Conservation (phyloP, 495 filamentous ascomycete genomes). For the Trichoderma gamsii region DNA sequence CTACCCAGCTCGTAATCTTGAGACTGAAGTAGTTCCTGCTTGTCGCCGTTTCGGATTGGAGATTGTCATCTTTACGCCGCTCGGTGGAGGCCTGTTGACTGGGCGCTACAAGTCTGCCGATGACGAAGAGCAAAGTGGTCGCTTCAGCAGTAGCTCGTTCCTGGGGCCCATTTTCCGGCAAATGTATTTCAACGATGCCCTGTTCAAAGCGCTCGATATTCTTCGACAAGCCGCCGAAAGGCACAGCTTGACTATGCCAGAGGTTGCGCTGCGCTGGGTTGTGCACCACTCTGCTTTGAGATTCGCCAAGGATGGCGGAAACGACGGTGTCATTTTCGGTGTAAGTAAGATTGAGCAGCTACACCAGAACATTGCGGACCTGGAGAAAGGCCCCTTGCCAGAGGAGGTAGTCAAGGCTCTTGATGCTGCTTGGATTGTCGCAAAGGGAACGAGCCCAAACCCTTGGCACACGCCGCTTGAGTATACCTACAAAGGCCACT, state of each 20-base stretch:
- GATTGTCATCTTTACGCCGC: slow-evolving; percentile 73
- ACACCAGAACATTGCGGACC: slow-evolving; percentile 45
- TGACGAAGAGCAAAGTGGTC: slow-evolving; percentile 30
- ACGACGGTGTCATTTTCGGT: slow-evolving; percentile 59
- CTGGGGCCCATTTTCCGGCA: slow-evolving; percentile 50
- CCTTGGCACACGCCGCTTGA: slow-evolving; percentile 70
- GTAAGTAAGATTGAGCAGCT: slow-evolving; percentile 47
- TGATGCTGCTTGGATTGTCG: slow-evolving; percentile 61
- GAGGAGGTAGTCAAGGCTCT: slow-evolving; percentile 67
- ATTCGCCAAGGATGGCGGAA: slow-evolving; percentile 52
- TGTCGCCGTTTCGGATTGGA: slow-evolving; percentile 73
- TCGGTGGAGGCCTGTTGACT: slow-evolving; percentile 68
- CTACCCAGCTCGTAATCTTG: slow-evolving; percentile 46
- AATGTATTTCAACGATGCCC: slow-evolving; percentile 66
- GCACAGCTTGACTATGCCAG: slow-evolving; percentile 61
- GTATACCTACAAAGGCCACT: slow-evolving; percentile 50
- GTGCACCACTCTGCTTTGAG: slow-evolving; percentile 67
- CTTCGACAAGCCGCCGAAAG: slow-evolving; percentile 63
- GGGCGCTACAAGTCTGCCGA: slow-evolving; percentile 55
- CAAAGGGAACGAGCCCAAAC: slow-evolving; percentile 56
- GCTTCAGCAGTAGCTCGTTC: slow-evolving; percentile 34
- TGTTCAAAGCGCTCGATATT: slow-evolving; percentile 61
- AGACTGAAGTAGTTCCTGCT: slow-evolving; percentile 65
- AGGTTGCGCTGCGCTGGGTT: slow-evolving; percentile 70
- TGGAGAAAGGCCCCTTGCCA: slow-evolving; percentile 56